phyloP scores from a whole-genome alignment of 2,329 filamentous ascomycete genomes.

The Penicillium capsulatum region DNA sequence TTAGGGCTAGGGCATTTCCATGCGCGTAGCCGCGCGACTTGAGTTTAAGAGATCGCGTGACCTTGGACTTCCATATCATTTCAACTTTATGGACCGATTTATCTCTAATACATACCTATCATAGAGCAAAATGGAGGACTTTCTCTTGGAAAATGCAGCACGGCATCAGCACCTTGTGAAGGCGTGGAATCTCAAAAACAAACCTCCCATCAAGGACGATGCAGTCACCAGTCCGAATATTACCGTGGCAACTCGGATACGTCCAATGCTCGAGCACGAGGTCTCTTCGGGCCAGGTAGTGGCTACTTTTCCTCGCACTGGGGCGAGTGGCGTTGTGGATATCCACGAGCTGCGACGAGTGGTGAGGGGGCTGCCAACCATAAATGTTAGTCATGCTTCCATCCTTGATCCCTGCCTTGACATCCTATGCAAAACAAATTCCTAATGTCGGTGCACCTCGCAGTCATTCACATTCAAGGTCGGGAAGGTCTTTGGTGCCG shows the following conservation, averaged over 20 bases:
- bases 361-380: constrained; percentile 7
- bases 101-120: too few species aligned
- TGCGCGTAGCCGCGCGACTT: too few species aligned
- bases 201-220: not conserved
- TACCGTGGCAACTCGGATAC: constrained; percentile 10
- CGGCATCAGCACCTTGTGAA: constrained; percentile 11
- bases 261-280: constrained; percentile 13
- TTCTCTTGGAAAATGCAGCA: constrained; percentile 8
- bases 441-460: too few species aligned
- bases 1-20: too few species aligned
- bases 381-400: constrained; percentile 19
- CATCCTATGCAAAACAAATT: too few species aligned
- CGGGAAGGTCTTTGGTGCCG: constrained; percentile 37
- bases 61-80: too few species aligned
- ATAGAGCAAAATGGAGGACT: constrained; percentile 12
- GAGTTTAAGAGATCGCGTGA: too few species aligned
- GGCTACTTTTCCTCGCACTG: constrained; percentile 7
- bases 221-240: constrained; percentile 4
- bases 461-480: constrained; percentile 20
- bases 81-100: too few species aligned
- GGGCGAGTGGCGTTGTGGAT: constrained; percentile 10
- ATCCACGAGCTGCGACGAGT: constrained; percentile 13
- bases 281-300: constrained; percentile 10
- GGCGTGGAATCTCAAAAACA: constrained; percentile 9
- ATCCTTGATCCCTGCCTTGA: too few species aligned